Base-by-base conservation (phyloP, 2,329 filamentous ascomycete species). In the Penicillium janthinellum region DNA sequence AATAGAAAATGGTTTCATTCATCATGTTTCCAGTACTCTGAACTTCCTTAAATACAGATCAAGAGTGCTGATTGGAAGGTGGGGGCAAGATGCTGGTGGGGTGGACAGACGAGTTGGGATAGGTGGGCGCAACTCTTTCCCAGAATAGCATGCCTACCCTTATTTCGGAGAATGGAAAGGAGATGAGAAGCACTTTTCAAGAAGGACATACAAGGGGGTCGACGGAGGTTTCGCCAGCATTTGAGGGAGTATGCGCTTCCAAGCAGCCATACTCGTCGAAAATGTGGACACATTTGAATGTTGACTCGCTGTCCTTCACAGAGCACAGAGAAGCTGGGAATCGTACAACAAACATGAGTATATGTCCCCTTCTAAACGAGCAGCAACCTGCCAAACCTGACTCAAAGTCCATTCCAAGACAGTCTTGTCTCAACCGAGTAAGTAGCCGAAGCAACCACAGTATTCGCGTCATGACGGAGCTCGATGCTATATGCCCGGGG, bases 81-180 rank as follows among this genome's bases (percentile, higher is more conserved):
- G 37, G 47, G 28, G 28, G 17, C 20, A 37, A 41, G 5, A 14
- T 5, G 14, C 12, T 38, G 31, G 54, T 51, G 47, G 38, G 35
- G 38, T 50, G 25, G 4, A 15, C 37, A 8, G 15, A 20, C 28
- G 39, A 20, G 8, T 34, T 42, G n/a, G 4, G 41, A 52, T 57
- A 51, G 41, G 42, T 20, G n/a, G 15, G 56, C 56, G 56, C 42
- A 53, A 45, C 17, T 57, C 42, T 57, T 28, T 20, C 56, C 56
- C 11, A 47, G 44, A 45, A 20, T 12, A 41, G 56, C 20, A 57
- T 14, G 6, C 31, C 5, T 53, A 53, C 38, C 51, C 51, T 28
- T 39, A 31, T 38, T 31, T 12, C 48, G 25, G 48, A 15, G 15
- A 12, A 22, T 14, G 20, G 20, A 25, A n/a, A 25, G 4, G 14